These are phyloP conservation scores for Besnoitia besnoiti DNA, from an alignment of 169 alveolate species.

Conservation along the genomic window DNA sequence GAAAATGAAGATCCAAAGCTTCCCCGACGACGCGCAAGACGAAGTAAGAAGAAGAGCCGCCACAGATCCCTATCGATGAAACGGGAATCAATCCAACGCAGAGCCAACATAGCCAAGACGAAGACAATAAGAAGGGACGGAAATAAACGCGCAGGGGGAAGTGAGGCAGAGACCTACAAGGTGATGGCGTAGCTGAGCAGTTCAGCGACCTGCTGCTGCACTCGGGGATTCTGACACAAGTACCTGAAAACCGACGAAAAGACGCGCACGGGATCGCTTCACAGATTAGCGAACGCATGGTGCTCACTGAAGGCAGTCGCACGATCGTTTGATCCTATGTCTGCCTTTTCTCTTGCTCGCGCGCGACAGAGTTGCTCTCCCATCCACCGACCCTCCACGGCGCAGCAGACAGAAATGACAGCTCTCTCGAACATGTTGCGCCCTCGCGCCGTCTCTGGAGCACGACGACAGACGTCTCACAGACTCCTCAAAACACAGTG, in stretches of 20 bases:
- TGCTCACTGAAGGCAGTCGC: no score
- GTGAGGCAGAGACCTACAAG: not conserved
- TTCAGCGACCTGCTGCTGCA: constrained; percentile 15
- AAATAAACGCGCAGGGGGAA: not conserved
- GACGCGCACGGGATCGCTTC: not conserved
- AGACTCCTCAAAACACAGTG: no score
- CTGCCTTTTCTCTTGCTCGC: no score
- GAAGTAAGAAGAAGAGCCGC: not conserved
- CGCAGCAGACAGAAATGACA: no score
- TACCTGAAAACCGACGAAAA: not conserved
- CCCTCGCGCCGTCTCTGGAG: no score
- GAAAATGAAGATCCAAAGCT: not conserved
- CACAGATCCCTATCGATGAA: not conserved
- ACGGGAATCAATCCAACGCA: not conserved
- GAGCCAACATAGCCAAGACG: not conserved
- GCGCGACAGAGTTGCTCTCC: no score
- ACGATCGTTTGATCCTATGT: no score
- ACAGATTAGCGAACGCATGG: no score
- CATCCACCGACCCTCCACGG: no score
- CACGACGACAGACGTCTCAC: no score
- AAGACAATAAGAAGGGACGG: not conserved
- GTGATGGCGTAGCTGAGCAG: constrained; percentile 29
- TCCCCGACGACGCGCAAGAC: not conserved
- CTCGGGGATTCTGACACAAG: not conserved
- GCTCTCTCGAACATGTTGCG: no score